A percentile compares a stretch with the other conserved stretches of the same genome.
phyloP scores from a whole-genome alignment of 306 rosid species.

The Prunus davidiana region DNA sequence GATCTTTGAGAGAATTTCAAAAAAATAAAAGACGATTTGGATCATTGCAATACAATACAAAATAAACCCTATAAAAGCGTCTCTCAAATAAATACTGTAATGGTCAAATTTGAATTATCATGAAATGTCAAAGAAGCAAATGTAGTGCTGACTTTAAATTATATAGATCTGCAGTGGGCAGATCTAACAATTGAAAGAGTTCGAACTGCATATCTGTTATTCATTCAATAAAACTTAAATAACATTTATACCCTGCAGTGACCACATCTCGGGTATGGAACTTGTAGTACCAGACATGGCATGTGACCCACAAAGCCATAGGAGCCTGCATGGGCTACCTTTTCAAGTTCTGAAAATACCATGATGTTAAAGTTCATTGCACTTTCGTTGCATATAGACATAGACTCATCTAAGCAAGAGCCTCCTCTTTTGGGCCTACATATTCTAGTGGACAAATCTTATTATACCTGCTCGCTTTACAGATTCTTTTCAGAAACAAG shows the following conservation, averaged over 20 bases:
- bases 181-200: not conserved
- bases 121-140: not conserved
- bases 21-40: no score
- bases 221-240: not conserved
- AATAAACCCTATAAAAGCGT: no score
- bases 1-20: no score
- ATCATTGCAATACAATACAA: no score
- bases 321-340: slow-evolving; percentile 1
- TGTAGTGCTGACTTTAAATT: not conserved
- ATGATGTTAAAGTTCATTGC: slow-evolving; percentile 9
- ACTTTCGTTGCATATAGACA: not conserved
- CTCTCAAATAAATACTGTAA: not conserved
- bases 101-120: not conserved
- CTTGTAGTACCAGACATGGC: slow-evolving; percentile 2
- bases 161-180: not conserved
- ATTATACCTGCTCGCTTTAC: not conserved
- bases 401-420: not conserved
- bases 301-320: slow-evolving; percentile 21
- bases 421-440: not conserved
- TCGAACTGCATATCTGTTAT: not conserved
- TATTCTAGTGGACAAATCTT: not conserved
- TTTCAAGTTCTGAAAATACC: slow-evolving; percentile 5
- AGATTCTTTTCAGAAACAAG: not conserved
- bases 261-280: slow-evolving; percentile 11
- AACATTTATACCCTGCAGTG: slow-evolving; percentile 1